Conservation (phyloP, 176 grass and related monocot genomes). For the Musa itinerans region DNA sequence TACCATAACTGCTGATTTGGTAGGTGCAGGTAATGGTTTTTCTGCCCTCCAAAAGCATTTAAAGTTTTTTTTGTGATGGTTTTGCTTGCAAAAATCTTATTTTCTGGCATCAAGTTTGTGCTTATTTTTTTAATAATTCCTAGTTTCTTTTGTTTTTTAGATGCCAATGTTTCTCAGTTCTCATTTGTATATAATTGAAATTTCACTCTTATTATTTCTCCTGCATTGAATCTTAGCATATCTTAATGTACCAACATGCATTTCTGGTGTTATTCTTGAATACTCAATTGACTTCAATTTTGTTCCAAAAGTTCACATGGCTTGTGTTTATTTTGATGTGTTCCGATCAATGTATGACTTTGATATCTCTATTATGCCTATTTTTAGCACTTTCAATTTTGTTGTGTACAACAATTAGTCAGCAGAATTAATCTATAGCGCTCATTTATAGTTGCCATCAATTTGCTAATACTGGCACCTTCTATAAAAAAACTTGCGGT, state of each 20-base stretch:
- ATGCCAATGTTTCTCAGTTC: not conserved
- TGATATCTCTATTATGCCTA: not conserved
- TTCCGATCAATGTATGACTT: not conserved
- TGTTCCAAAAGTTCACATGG: not conserved
- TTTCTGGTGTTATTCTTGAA: not conserved
- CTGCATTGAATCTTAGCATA: not conserved
- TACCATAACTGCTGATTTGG: constrained; percentile 80
- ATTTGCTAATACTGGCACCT: too few species aligned
- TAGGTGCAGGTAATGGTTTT: constrained; percentile 86
- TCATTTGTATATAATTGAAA: not conserved
- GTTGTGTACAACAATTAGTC: too few species aligned
- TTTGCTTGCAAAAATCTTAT: not conserved
- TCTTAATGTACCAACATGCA: not conserved
- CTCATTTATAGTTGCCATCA: too few species aligned
- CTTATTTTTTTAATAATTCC: not conserved
- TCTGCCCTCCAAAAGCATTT: not conserved
- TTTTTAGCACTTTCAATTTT: not conserved
- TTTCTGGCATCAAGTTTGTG: not conserved
- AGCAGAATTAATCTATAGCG: too few species aligned
- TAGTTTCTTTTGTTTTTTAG: not conserved
- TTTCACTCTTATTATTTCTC: not conserved
- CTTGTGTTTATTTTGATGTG: not conserved
- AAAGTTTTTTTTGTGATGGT: not conserved
- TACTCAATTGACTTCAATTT: not conserved
- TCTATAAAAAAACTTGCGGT: too few species aligned